A percentile compares a stretch with the other conserved stretches of the same genome.
Evolutionary conservation across 2,329 filamentous ascomycete genomes (phyloP).

Genomic region (Diaporthe velutina): DNA sequence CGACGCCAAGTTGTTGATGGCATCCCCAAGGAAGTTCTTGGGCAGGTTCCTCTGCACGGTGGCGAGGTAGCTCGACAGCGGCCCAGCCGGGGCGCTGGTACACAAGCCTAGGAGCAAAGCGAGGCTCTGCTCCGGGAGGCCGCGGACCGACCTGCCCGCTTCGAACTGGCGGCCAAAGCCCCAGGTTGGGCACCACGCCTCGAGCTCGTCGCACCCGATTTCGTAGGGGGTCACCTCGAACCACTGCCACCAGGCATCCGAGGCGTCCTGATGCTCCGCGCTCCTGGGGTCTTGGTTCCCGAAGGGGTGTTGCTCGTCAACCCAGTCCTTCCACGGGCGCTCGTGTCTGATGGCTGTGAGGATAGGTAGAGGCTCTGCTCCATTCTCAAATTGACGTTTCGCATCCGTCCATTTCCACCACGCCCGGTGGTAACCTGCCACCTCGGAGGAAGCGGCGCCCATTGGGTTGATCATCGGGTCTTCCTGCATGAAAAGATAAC

Average conservation of each 20-base stretch:
- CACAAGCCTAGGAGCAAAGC: conserved; percentile 30
- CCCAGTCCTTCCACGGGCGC: conserved; percentile 36
- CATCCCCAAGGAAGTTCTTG: conserved; percentile 27
- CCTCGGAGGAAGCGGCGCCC: neutral
- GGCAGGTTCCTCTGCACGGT: conserved; percentile 34
- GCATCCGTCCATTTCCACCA: conserved; percentile 35
- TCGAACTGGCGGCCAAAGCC: conserved; percentile 33
- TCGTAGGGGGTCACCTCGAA: conserved; percentile 30
- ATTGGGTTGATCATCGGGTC: conserved; percentile 9
- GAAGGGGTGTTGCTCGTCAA: conserved; percentile 32
- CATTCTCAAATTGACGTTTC: conserved; percentile 18
- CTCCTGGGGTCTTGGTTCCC: neutral
- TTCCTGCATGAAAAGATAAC: conserved; percentile 33
- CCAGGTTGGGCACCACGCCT: conserved; percentile 34
- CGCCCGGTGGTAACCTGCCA: conserved; percentile 18
- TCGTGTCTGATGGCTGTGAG: conserved; percentile 35
- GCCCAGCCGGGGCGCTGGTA: conserved; percentile 32
- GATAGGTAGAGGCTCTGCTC: conserved; percentile 26
- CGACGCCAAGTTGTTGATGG: conserved; percentile 27
- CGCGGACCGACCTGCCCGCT: conserved; percentile 5
- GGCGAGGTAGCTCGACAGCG: conserved; percentile 27
- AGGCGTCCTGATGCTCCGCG: conserved; percentile 29
- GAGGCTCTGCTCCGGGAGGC: conserved; percentile 31
- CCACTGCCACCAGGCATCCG: conserved; percentile 35
- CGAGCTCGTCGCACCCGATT: conserved; percentile 34